Percentiles rank a stretch among this genome's conserved stretches.
Conservation (phyloP, 2,329 filamentous ascomycete genomes). For the Fonsecaea multimorphosa region DNA sequence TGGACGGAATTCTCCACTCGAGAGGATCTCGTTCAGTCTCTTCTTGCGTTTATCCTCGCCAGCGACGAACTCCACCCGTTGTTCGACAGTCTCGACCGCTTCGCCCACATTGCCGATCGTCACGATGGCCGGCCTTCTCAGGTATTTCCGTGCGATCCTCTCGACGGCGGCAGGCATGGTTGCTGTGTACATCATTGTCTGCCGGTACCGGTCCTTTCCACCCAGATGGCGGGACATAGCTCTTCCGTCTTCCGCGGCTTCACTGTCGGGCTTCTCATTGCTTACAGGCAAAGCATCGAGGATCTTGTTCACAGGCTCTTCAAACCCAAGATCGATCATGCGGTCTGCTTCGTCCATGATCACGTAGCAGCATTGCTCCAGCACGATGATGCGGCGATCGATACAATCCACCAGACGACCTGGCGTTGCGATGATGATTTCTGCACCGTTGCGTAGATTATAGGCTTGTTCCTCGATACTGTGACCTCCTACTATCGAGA, state of each 20-base stretch:
- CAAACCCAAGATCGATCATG: conserved; percentile 98
- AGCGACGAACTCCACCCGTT: conserved; percentile 87
- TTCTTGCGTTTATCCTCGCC: conserved; percentile 98
- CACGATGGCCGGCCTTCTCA: conserved; percentile 88
- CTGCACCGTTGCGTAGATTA: conserved; percentile 86
- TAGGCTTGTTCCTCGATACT: conserved; percentile 92
- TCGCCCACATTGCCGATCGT: conserved; percentile 94
- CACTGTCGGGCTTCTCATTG: conserved; percentile 94
- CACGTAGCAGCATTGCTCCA: conserved; percentile 96
- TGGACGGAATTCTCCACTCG: conserved; percentile 76
- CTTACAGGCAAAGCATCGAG: conserved; percentile 88
- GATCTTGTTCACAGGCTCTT: conserved; percentile 97
- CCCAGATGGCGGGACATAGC: conserved; percentile 84
- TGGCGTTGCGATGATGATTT: conserved; percentile 98
- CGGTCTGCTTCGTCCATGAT: conserved; percentile 99
- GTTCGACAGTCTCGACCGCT: conserved; percentile 96
- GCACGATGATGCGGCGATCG: conserved; percentile 85
- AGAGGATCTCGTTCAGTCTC: conserved; percentile 87
- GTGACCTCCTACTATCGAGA: conserved; percentile 98
- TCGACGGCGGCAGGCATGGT: conserved; percentile 95
- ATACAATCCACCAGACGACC: conserved; percentile 97
- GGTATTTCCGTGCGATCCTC: conserved; percentile 94
- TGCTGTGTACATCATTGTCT: conserved; percentile 99
- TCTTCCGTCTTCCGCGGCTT: conserved; percentile 82
- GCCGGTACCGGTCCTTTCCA: conserved; percentile 79